These are phyloP conservation scores for Cercophora sp. DNA, from an alignment of 495 filamentous ascomycete genomes.

Conservation along the genomic window DNA sequence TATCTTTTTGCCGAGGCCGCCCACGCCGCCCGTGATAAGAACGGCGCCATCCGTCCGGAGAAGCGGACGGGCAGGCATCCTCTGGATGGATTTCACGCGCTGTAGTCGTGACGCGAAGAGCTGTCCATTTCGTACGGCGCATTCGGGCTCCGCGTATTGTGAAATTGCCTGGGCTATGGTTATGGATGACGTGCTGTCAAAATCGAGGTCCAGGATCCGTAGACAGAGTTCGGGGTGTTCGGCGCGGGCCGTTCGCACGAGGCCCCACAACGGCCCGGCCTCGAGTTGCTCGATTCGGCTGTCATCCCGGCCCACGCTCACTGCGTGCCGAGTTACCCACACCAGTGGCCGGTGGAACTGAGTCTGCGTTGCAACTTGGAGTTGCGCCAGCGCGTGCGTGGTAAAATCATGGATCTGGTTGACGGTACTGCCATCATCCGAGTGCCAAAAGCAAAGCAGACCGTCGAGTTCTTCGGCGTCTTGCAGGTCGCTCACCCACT, in stretches of 20 bases:
- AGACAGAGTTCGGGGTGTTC: constrained; percentile 29
- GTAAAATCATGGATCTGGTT: constrained; percentile 13
- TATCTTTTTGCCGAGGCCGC: constrained; percentile 49
- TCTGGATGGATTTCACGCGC: background rate
- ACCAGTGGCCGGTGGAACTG: constrained; percentile 18
- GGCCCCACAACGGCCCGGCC: constrained; percentile 25
- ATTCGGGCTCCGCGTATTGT: constrained; percentile 16
- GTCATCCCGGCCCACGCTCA: constrained; percentile 14
- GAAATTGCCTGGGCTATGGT: constrained; percentile 14
- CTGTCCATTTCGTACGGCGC: constrained; percentile 13
- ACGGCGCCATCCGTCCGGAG: constrained; percentile 35
- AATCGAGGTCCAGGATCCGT: constrained; percentile 24
- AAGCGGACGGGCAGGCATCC: background rate
- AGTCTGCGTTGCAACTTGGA: constrained; percentile 15
- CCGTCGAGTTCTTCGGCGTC: constrained; percentile 23
- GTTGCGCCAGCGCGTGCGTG: constrained; percentile 17
- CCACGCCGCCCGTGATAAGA: constrained; percentile 49
- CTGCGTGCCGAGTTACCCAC: constrained; percentile 27
- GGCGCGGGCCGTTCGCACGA: constrained; percentile 26
- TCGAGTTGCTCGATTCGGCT: constrained; percentile 16
- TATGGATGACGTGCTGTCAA: background rate
- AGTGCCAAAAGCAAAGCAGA: constrained; percentile 27
- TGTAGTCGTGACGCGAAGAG: constrained; percentile 16
- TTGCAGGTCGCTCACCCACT: too few species aligned
- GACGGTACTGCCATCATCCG: constrained; percentile 16